Conservation (phyloP, 495 filamentous ascomycete species). For the Lichenothelia convexa region DNA sequence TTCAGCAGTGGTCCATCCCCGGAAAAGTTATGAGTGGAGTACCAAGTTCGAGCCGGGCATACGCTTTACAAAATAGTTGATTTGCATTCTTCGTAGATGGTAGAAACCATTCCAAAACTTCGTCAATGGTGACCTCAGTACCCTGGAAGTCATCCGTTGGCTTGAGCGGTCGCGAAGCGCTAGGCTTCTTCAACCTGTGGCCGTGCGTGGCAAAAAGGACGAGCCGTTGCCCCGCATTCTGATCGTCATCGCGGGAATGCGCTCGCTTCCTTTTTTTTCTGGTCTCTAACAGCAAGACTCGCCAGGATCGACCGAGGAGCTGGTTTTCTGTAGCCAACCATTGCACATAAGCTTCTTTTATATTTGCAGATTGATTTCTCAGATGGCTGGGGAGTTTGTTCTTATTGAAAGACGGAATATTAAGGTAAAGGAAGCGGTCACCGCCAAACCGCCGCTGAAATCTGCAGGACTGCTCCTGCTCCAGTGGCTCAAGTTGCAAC, state of each 20-base stretch:
- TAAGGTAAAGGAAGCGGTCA: conserved; percentile 17
- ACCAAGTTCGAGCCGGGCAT: conserved; percentile 17
- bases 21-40: background rate
- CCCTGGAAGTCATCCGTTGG: background rate
- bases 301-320: conserved; percentile 19
- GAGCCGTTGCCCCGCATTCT: conserved; percentile 4
- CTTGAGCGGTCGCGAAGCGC: background rate
- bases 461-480: conserved; percentile 9
- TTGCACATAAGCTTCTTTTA: conserved; percentile 5
- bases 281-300: conserved; percentile 10
- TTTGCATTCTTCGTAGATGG: conserved; percentile 13
- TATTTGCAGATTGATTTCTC: conserved; percentile 4
- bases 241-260: background rate
- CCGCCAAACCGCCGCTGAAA: conserved; percentile 14
- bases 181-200: conserved; percentile 4
- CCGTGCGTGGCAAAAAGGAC: conserved; percentile 12
- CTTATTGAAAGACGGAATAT: conserved; percentile 7
- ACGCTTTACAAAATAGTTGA: conserved; percentile 19
- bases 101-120: conserved; percentile 19
- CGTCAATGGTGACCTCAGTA: conserved; percentile 1
- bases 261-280: conserved; percentile 12
- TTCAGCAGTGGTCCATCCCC: background rate
- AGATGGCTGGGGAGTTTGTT: conserved; percentile 1
- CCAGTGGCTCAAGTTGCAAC: conserved; percentile 10
- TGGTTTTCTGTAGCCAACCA: conserved; percentile 11